Evolutionary conservation across 1,139 yeast species (phyloP), one percentile per base, ranked within the genome.

Genomic region (Scheffersomyces titani): DNA sequence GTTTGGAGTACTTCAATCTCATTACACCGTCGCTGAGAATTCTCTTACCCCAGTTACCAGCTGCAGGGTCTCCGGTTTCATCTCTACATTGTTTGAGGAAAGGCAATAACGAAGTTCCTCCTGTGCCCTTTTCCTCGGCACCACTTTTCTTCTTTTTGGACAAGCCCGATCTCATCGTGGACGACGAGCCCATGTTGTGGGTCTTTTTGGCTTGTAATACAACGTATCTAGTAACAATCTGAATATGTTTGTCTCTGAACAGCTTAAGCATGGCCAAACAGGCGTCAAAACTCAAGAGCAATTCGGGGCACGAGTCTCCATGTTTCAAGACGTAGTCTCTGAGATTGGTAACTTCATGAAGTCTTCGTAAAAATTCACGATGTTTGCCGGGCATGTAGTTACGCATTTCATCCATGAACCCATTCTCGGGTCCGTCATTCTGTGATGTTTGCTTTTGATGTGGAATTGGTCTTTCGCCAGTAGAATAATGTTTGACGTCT

Each of bases 21-120:
- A 79, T 78, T 5, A 80, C 80, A 40, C 87, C 87, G 62, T 86
- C 88, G 54, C 89, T 83, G 59, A 91, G 81, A 49, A 91, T 77
- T 59, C 94, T 80, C 66, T 85, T 85, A 71, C 96, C 97, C 97
- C 97, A 91, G 54, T 78, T 82, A 57, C 97, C 94, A 47, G 96
- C 97, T 24, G 97, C 97, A 6, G 92, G 86, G 65, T 89, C 94
- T 49, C 97, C 97, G 9, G 97, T 93, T 71, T 93, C 98, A 73
- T 93, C 98, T 70, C 98, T 85, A 63, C 97, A 93, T 72, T 93
- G 98, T 71, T 92, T 92, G 68, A 93, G 82, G 75, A 93, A 93
- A 40, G 97, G 97, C 59, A 93, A 83, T 65, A 93, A 80, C 0
- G 97, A 88, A 0, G 98, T 93, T 49, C 98, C 98, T 18, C 98